Evolutionary conservation across 495 filamentous ascomycete species (phyloP).

Genomic region (Neurospora terricola): DNA sequence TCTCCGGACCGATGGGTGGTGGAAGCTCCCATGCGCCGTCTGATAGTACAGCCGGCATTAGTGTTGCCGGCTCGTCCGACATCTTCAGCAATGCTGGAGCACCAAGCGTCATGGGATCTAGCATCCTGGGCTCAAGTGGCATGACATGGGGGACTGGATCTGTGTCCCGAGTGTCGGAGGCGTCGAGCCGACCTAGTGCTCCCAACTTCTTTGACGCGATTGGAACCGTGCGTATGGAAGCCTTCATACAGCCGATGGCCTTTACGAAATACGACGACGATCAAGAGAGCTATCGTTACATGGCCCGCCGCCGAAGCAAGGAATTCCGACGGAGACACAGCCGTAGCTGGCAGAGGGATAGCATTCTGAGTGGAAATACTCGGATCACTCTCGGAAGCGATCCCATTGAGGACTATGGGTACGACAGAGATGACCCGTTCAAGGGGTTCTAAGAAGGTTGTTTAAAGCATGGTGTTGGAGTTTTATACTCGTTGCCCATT

Average conservation of each 20-base stretch:
- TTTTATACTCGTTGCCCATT: background rate
- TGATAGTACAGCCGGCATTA: slow-evolving; percentile 42
- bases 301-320: slow-evolving; percentile 36
- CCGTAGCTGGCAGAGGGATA: slow-evolving; percentile 40
- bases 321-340: slow-evolving; percentile 39
- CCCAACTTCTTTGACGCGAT: slow-evolving; percentile 66
- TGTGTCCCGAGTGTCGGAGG: slow-evolving; percentile 46
- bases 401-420: slow-evolving; percentile 33
- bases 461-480: background rate
- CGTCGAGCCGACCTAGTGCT: slow-evolving; percentile 41
- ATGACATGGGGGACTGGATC: slow-evolving; percentile 36
- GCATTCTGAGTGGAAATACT: slow-evolving; percentile 36
- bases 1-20: slow-evolving; percentile 48
- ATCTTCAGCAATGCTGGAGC: slow-evolving; percentile 34
- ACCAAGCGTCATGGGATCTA: slow-evolving; percentile 20
- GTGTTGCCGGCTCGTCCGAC: slow-evolving; percentile 49
- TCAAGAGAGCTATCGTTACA: slow-evolving; percentile 34
- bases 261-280: slow-evolving; percentile 36
- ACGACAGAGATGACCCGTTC: slow-evolving; percentile 38
- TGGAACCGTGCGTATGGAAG: slow-evolving; percentile 94
- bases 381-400: slow-evolving; percentile 23
- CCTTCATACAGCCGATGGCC: slow-evolving; percentile 62
- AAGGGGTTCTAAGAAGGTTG: slow-evolving; percentile 29
- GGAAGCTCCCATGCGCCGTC: slow-evolving; percentile 33
- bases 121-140: slow-evolving; percentile 25